Conservation (phyloP, 2,329 filamentous ascomycete species). For the Dactylellina cionopaga region DNA sequence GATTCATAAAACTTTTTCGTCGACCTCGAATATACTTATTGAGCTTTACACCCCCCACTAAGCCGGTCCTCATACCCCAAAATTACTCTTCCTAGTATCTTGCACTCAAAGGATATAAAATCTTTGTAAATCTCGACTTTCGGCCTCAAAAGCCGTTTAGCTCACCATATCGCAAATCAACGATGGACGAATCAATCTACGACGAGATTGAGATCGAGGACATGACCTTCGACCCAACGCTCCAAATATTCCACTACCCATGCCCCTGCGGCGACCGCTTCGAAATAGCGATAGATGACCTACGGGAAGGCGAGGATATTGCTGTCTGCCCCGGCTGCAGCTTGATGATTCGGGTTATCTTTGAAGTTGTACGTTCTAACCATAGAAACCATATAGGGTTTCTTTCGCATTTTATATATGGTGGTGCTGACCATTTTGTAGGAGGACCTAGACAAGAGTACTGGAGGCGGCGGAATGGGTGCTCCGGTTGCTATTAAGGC, state of each 20-base stretch:
- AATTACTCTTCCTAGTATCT: no score
- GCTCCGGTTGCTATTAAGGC: constrained; percentile 61
- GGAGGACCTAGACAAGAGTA: constrained; percentile 66
- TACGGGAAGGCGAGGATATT: constrained; percentile 89
- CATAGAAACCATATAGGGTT: neutral
- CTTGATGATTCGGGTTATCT: constrained; percentile 95
- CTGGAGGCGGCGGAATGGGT: constrained; percentile 57
- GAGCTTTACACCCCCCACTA: no score
- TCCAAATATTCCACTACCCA: constrained; percentile 93
- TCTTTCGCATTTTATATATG: neutral
- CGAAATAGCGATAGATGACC: constrained; percentile 84
- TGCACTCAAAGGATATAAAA: no score
- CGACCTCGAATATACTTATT: no score
- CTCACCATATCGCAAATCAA: neutral
- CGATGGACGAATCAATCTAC: constrained; percentile 82
- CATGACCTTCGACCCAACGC: constrained; percentile 85
- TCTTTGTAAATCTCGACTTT: neutral
- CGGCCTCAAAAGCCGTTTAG: no score
- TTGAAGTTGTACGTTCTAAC: constrained; percentile 74
- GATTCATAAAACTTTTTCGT: no score
- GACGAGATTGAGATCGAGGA: constrained; percentile 99
- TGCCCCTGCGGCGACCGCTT: constrained; percentile 98
- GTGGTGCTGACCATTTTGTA: constrained; percentile 55
- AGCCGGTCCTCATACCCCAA: no score
- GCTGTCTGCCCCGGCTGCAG: constrained; percentile 98